A percentile compares a stretch with the other conserved stretches of the same genome.
Conservation (phyloP, 345 rosid species). For the Clausena lansium region DNA sequence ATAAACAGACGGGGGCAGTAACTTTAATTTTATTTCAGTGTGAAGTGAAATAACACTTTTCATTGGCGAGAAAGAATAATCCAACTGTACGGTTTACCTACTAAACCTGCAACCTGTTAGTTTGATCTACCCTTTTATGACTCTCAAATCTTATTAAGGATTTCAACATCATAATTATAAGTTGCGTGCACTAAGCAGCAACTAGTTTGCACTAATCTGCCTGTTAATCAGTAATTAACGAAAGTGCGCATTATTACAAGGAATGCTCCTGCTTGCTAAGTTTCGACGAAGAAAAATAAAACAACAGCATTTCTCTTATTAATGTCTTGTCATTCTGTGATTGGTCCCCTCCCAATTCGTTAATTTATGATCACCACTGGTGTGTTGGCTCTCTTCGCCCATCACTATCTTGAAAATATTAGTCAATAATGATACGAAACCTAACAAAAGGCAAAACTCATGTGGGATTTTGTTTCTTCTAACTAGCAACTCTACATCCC, state of each 20-base stretch:
- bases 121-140: neutral
- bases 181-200: conserved; percentile 2
- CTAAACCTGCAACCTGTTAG: neutral
- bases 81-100: neutral
- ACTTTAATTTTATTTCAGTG: neutral
- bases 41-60: neutral
- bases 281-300: neutral
- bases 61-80: neutral
- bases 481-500: neutral
- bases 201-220: neutral
- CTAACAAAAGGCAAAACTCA: neutral
- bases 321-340: neutral
- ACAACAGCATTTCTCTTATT: neutral
- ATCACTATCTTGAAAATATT: neutral
- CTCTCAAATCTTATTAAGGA: neutral
- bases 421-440: neutral
- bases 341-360: neutral
- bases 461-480: neutral
- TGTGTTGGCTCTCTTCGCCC: neutral
- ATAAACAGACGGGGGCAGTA: neutral
- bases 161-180: neutral
- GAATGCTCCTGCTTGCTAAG: neutral
- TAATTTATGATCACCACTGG: neutral
- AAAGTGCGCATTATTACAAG: neutral
- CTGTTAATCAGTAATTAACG: neutral